Evolutionary conservation across 2,329 filamentous ascomycete genomes (phyloP).

Genomic region (Fusarium napiforme): DNA sequence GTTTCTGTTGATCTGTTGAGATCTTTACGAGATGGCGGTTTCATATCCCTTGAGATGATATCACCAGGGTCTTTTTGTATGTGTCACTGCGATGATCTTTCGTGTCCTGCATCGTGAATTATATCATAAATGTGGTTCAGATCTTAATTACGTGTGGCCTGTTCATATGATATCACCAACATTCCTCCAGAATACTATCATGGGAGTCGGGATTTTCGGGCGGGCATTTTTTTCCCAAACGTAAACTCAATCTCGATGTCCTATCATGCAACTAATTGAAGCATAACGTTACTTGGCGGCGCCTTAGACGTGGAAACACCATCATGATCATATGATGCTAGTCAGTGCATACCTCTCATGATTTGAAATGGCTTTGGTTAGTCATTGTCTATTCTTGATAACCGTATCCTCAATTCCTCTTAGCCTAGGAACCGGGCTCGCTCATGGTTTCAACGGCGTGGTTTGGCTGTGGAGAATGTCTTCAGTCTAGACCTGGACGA

Average conservation of each 20-base stretch:
- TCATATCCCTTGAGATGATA: conserved; percentile 33
- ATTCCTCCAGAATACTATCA: not conserved
- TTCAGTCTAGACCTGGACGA: conserved; percentile 5
- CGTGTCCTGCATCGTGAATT: conserved; percentile 9
- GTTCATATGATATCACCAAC: not conserved
- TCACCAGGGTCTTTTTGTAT: conserved; percentile 18
- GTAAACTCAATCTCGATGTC: not conserved
- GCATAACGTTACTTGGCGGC: conserved; percentile 12
- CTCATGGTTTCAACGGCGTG: conserved; percentile 16
- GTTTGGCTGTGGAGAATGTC: conserved; percentile 9
- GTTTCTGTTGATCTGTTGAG: conserved; percentile 14
- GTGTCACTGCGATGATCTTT: conserved; percentile 20
- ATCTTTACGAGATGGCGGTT: conserved; percentile 30
- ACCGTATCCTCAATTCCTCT: not conserved
- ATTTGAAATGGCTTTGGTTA: conserved; percentile 7
- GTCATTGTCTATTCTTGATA: conserved; percentile 21
- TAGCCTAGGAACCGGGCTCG: conserved; percentile 2
- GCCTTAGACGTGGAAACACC: not conserved
- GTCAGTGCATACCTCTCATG: conserved; percentile 2
- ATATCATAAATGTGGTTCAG: conserved; percentile 37
- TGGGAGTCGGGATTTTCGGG: not conserved
- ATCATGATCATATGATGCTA: conserved; percentile 11
- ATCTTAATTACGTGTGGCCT: not conserved
- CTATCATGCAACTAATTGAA: conserved; percentile 14
- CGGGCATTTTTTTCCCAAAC: not conserved